These are phyloP conservation scores for Hypoxylon sp. DNA, from an alignment of 2,329 filamentous ascomycete species.

Conservation along the genomic window DNA sequence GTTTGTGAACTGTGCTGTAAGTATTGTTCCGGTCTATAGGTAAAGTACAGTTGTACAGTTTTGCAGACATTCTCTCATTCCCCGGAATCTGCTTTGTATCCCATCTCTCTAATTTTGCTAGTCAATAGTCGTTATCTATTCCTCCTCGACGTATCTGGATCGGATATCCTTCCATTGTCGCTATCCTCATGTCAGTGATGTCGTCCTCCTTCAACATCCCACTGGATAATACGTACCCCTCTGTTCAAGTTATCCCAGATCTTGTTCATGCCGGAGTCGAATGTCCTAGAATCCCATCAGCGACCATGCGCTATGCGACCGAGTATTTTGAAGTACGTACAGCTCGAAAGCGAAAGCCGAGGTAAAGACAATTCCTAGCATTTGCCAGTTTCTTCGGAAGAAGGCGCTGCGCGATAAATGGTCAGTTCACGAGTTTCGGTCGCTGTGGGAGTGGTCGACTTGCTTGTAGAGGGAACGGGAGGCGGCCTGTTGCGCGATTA, in stretches of 20 bases:
- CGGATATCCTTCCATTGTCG: constrained; percentile 99
- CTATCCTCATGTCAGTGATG: constrained; percentile 66
- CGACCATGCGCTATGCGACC: constrained; percentile 28
- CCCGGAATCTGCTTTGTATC: neutral
- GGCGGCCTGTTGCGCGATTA: constrained; percentile 59
- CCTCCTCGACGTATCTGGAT: constrained; percentile 82
- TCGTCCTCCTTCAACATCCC: neutral
- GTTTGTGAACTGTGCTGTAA: constrained; percentile 26
- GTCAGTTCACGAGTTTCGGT: constrained; percentile 47
- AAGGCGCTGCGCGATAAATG: constrained; percentile 72
- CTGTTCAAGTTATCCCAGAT: constrained; percentile 93
- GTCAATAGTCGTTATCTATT: constrained; percentile 49
- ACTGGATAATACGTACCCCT: constrained; percentile 76
- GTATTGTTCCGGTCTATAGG: constrained; percentile 44
- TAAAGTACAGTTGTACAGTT: constrained; percentile 48
- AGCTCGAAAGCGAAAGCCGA: constrained; percentile 93
- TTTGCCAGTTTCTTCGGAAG: constrained; percentile 89
- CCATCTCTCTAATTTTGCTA: constrained; percentile 8
- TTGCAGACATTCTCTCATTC: constrained; percentile 23
- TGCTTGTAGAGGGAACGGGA: constrained; percentile 72
- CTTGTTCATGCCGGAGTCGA: constrained; percentile 84
- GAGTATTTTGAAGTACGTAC: constrained; percentile 69
- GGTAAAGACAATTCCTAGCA: constrained; percentile 88
- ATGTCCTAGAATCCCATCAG: constrained; percentile 73
- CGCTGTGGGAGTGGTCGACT: constrained; percentile 55